Percentiles rank a stretch among this genome's conserved stretches.
phyloP scores from a whole-genome alignment of 208 protist genomes.

The Crithidia sp. region DNA sequence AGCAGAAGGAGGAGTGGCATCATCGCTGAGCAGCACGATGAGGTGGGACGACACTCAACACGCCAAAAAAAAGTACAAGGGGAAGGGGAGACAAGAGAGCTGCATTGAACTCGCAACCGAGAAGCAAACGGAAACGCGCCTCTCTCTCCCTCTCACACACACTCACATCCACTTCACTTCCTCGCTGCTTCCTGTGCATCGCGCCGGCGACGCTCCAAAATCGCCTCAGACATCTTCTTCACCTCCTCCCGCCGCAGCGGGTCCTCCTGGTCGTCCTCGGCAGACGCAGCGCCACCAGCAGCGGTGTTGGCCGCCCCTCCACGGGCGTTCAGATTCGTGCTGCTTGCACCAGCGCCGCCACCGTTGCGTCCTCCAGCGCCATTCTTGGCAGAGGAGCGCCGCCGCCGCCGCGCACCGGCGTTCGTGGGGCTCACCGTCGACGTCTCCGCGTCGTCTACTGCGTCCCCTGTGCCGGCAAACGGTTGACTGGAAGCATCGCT shows the following conservation, averaged over 20 bases:
- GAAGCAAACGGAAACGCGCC: too few species aligned
- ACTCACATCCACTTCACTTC: neutral
- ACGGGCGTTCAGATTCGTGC: neutral
- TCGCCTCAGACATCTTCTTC: slow-evolving; percentile 57
- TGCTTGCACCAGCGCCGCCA: neutral
- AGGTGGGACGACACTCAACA: too few species aligned
- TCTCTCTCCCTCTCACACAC: neutral
- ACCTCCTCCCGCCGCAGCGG: slow-evolving; percentile 68
- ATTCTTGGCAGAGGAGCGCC: neutral
- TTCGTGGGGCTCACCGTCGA: neutral
- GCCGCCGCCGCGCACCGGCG: neutral
- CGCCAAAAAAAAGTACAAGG: too few species aligned
- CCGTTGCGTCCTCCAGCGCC: neutral
- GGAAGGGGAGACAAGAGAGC: too few species aligned
- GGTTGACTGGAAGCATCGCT: neutral
- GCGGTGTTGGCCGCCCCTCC: neutral
- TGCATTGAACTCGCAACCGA: too few species aligned
- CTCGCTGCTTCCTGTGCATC: slow-evolving; percentile 34
- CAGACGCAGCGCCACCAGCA: neutral
- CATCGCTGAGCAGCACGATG: too few species aligned
- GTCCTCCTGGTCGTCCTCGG: slow-evolving; percentile 37
- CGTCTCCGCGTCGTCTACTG: neutral
- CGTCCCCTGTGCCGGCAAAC: neutral
- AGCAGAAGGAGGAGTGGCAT: too few species aligned
- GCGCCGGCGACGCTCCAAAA: slow-evolving; percentile 40